Evolutionary conservation across 306 rosid genomes (phyloP).

Genomic region (Dryas alaskensis): DNA sequence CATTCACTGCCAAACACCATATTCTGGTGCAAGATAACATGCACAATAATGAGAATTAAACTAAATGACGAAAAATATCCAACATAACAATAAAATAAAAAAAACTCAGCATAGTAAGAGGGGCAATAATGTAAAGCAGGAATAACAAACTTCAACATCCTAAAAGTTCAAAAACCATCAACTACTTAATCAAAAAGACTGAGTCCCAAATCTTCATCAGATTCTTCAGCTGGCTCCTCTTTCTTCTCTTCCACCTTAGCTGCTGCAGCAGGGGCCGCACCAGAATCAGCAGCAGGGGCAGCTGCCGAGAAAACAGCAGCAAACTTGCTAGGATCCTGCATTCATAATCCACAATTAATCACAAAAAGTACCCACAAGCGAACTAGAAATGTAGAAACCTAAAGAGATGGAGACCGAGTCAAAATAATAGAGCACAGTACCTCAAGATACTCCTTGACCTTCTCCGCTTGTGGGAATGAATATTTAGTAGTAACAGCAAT

Average conservation of each 20-base stretch:
- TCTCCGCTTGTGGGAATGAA: slow-evolving; percentile 65
- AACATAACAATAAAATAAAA: no score
- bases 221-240: slow-evolving; percentile 50
- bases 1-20: no score
- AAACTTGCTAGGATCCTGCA: slow-evolving; percentile 50
- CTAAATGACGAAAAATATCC: no score
- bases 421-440: slow-evolving; percentile 25
- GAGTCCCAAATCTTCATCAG: slow-evolving; percentile 55
- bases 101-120: no score
- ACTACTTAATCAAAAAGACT: slow-evolving; percentile 34
- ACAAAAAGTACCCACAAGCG: not conserved
- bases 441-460: slow-evolving; percentile 76
- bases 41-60: no score
- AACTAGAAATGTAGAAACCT: no score
- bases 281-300: slow-evolving; percentile 26
- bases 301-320: slow-evolving; percentile 23
- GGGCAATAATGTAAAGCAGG: no score
- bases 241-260: slow-evolving; percentile 61
- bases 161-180: not conserved
- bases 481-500: slow-evolving; percentile 65
- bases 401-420: accelerated
- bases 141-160: not conserved
- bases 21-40: no score
- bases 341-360: not conserved
- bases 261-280: slow-evolving; percentile 38